phyloP scores from a whole-genome alignment of 306 rosid species.

The Acacia acuminata region DNA sequence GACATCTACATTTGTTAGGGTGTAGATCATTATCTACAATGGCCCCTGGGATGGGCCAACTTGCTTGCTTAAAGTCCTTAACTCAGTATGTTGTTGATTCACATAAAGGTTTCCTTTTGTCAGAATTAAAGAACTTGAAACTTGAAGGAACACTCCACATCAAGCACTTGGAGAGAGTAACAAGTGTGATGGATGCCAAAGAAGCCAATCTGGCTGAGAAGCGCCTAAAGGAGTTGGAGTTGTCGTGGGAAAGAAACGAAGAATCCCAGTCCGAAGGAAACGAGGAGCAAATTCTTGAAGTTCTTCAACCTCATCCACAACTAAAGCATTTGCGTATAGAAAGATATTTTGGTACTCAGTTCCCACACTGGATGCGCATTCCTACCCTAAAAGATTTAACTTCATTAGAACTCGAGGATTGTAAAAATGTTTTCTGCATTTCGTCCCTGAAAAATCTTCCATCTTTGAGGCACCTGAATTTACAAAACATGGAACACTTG shows the following conservation, averaged over 20 bases:
- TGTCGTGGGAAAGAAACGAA: constrained; percentile 17
- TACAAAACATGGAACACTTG: neutral
- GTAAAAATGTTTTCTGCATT: neutral
- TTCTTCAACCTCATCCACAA: constrained; percentile 24
- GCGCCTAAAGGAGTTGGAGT: neutral
- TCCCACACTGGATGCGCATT: constrained; percentile 23
- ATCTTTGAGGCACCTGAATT: neutral
- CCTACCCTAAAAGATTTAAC: neutral
- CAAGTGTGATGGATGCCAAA: constrained; percentile 2
- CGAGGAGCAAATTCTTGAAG: constrained; percentile 26
- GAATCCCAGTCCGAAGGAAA: neutral
- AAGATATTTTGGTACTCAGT: neutral
- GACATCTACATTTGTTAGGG: neutral
- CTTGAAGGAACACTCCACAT: constrained; percentile 28
- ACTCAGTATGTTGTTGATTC: neutral
- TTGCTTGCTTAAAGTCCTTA: constrained; percentile 21
- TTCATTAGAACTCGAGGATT: neutral
- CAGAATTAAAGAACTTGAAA: constrained; percentile 5
- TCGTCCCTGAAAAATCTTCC: neutral
- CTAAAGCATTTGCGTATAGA: neutral
- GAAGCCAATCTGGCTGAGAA: constrained; percentile 25
- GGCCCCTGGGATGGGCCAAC: constrained; percentile 4
- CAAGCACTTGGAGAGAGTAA: constrained; percentile 20
- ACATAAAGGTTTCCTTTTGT: constrained; percentile 12
- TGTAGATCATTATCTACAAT: neutral